A percentile compares a stretch with the other conserved stretches of the same genome.
These are phyloP conservation scores for Lentinula novae-zelandiae DNA, from an alignment of 1,284 basidiomycete species.

Conservation along the genomic window DNA sequence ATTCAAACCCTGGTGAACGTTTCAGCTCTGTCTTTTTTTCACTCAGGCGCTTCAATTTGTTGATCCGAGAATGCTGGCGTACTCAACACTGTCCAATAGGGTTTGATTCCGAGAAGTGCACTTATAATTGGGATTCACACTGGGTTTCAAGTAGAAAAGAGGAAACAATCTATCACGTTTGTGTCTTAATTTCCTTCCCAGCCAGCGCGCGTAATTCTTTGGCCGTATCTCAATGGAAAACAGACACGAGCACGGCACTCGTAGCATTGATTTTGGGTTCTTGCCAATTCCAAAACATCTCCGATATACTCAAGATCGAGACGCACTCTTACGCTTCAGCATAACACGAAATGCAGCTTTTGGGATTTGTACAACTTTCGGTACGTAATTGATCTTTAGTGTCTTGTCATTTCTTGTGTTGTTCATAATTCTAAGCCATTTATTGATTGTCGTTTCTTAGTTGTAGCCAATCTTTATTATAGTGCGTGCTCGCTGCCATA, in stretches of 20 bases:
- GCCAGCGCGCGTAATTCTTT: no score
- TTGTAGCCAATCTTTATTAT: constrained; percentile 67
- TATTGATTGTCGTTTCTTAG: constrained; percentile 24
- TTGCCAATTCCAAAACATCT: background rate
- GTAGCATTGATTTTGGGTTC: background rate
- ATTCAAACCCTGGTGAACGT: no score
- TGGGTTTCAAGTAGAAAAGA: background rate
- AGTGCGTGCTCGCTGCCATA: constrained; percentile 24
- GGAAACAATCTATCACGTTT: background rate
- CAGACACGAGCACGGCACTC: background rate
- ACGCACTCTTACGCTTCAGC: background rate
- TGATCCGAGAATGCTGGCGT: no score
- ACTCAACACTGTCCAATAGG: background rate
- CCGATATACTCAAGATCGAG: background rate
- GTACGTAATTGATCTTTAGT: background rate
- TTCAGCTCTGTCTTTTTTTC: no score
- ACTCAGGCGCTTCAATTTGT: no score
- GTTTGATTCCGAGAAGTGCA: background rate
- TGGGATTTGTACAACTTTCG: background rate
- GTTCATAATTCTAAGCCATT: background rate
- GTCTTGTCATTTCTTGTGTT: no score
- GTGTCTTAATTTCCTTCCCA: no score
- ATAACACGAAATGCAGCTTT: background rate
- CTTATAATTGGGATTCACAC: background rate
- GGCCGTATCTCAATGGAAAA: background rate